Evolutionary conservation across 2,329 filamentous ascomycete species (phyloP), one percentile per base, ranked within the genome.

Genomic region (Fusarium tupiense): DNA sequence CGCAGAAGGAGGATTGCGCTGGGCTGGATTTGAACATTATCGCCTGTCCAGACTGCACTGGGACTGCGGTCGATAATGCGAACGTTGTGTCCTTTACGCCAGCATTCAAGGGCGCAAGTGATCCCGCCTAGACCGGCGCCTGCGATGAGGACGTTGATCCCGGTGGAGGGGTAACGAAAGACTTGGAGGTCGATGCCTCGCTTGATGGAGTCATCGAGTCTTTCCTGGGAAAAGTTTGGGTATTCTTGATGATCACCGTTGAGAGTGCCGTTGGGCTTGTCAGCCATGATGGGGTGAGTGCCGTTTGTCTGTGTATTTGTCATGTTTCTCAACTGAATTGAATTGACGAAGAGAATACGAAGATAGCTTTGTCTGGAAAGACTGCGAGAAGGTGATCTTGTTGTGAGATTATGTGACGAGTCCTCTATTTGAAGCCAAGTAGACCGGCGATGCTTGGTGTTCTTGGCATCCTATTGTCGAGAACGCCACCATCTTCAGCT

Each of bases 11-110:
- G 71, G 4, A 73, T 73, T 0, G 71, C 71, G 8, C 70, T 73
- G 40, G 71, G 71, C 2, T 73, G 71, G 6, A 73, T 71, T 9
- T 73, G 71, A 2, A 73, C 61, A 6, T 73, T 73, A 8, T 73
- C 71, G 5, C 71, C 71, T 8, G 71, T 73, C 71, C 71, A 73
- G 12, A 73, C 17, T 4, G 71, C 57, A 4, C 66, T 33, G 2
- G 66, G 52, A n/a, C 66, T 71, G 14, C 71, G 47, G 16, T 73
- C 71, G 3, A 73, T 24, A 8, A 73, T 44, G 20, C 71, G 71
- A 6, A 73, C 71, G 5, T 69, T 73, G 14, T 73, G 71, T 8
- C 71, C 71, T 38, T 73, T 73, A 9, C 71, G 71, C 71, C 71
- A 73, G 6, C 71, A 73, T 37, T 73, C 71, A 8, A 73, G 71